Evolutionary conservation across 2,329 filamentous ascomycete species (phyloP).

Genomic region (Pestalotiopsis sp.): DNA sequence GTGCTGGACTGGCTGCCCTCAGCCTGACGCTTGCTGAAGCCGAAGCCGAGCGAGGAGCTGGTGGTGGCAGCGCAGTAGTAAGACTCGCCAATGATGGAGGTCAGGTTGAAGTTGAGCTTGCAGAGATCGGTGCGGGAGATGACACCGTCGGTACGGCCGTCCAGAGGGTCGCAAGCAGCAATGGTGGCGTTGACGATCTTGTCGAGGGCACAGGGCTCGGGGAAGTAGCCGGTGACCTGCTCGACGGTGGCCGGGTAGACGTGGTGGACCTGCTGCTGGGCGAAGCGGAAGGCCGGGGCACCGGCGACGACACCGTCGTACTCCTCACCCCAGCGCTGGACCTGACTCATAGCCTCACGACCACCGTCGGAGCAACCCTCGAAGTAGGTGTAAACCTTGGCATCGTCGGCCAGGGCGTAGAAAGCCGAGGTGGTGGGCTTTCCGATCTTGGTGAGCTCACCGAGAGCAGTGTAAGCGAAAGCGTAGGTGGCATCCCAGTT

Average conservation of each 20-base stretch:
- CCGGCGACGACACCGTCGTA: constrained; percentile 49
- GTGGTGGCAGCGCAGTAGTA: constrained; percentile 35
- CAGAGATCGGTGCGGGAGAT: constrained; percentile 40
- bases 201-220: constrained; percentile 46
- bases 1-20: constrained; percentile 21
- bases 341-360: constrained; percentile 30
- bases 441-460: constrained; percentile 52
- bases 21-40: constrained; percentile 26
- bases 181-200: constrained; percentile 59
- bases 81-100: constrained; percentile 31
- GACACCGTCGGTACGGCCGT: constrained; percentile 57
- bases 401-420: constrained; percentile 33
- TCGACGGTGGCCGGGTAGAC: constrained; percentile 40
- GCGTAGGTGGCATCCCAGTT: constrained; percentile 53
- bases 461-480: constrained; percentile 53
- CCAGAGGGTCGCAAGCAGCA: constrained; percentile 54
- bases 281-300: constrained; percentile 48
- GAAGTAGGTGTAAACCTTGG: constrained; percentile 52
- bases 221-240: constrained; percentile 41
- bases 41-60: constrained; percentile 24
- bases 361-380: constrained; percentile 48
- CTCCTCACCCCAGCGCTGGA: constrained; percentile 39
- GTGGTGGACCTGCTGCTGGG: constrained; percentile 45
- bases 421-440: constrained; percentile 44
- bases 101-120: constrained; percentile 36